Evolutionary conservation across 2,329 filamentous ascomycete species (phyloP).

Genomic region (Alternaria gansuensis): DNA sequence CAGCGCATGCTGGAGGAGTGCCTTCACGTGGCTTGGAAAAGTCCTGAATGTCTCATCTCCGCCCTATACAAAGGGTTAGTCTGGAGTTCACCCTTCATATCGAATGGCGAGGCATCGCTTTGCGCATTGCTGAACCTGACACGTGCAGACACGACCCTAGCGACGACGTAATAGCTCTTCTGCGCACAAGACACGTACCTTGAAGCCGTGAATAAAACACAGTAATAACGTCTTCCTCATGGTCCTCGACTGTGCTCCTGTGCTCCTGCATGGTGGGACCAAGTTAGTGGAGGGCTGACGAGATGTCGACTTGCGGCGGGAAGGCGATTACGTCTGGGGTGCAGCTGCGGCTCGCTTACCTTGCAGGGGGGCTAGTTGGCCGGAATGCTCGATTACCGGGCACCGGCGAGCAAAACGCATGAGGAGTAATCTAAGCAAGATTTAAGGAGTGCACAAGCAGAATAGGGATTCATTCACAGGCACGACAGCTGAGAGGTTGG

Average conservation of each 20-base stretch:
- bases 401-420: slow-evolving; percentile 6
- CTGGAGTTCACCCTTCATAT: background rate
- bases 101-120: background rate
- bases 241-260: slow-evolving; percentile 52
- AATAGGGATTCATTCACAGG: background rate
- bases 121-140: slow-evolving; percentile 6
- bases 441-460: background rate
- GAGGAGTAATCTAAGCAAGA: background rate
- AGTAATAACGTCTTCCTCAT: slow-evolving; percentile 83
- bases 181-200: slow-evolving; percentile 62
- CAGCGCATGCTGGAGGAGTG: slow-evolving; percentile 69
- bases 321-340: slow-evolving; percentile 37
- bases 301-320: slow-evolving; percentile 12
- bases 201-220: slow-evolving; percentile 90
- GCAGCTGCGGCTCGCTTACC: slow-evolving; percentile 30
- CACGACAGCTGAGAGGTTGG: background rate
- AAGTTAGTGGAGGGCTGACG: slow-evolving; percentile 14
- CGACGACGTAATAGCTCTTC: slow-evolving; percentile 9
- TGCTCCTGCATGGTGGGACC: slow-evolving; percentile 48
- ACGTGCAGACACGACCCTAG: slow-evolving; percentile 1
- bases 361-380: slow-evolving; percentile 15
- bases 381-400: slow-evolving; percentile 2
- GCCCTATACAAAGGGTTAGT: slow-evolving; percentile 61
- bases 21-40: slow-evolving; percentile 76
- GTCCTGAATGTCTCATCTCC: slow-evolving; percentile 79